Evolutionary conservation across 139 green algal species (phyloP).

Genomic region (Chlorella sp.): DNA sequence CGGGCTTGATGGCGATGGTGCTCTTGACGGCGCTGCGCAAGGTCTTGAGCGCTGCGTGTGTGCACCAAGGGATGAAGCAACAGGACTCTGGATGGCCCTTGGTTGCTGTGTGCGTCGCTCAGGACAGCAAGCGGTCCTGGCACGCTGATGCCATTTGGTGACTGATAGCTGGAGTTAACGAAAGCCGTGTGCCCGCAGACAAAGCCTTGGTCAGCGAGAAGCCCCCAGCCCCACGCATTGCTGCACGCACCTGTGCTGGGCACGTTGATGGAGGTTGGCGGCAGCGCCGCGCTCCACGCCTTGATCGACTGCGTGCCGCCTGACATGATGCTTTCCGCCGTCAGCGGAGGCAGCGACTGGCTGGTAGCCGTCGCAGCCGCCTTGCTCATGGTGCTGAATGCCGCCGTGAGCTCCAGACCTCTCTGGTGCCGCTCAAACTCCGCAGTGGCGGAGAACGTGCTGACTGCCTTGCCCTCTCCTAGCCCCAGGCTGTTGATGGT

Average conservation of each 20-base stretch:
- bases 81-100: neutral
- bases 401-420: conserved; percentile 13
- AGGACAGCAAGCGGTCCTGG: neutral
- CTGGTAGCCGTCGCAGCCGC: neutral
- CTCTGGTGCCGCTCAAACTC: conserved; percentile 13
- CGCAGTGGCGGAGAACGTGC: conserved; percentile 5
- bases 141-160: neutral
- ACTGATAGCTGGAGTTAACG: neutral
- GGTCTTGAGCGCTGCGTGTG: conserved; percentile 12
- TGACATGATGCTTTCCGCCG: neutral
- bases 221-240: neutral
- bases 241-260: conserved; percentile 5
- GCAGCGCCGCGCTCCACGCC: conserved; percentile 18
- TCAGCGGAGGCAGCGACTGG: neutral
- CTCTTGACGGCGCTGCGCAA: conserved; percentile 19
- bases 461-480: neutral
- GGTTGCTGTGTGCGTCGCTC: too few relatives aligned
- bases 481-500: conserved; percentile 8
- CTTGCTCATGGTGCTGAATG: neutral
- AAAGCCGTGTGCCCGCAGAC: neutral
- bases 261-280: conserved; percentile 23
- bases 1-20: conserved; percentile 18
- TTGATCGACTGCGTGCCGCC: conserved; percentile 10
- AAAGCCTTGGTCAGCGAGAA: neutral
- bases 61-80: too few relatives aligned